Evolutionary conservation across 768 basidiomycete species (phyloP).

Genomic region (Mycena rosella): DNA sequence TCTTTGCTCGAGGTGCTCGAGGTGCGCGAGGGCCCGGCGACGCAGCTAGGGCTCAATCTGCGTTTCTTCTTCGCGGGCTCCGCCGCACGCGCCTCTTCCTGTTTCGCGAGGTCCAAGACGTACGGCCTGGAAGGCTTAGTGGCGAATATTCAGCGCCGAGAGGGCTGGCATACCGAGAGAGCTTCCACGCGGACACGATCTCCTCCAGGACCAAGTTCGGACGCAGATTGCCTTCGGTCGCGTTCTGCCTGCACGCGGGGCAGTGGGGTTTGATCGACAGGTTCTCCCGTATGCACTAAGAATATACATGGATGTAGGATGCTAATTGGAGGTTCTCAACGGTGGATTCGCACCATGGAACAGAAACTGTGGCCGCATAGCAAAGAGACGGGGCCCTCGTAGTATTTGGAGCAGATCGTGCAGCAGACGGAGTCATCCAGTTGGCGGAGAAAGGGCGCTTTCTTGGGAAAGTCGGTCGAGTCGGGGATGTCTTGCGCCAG

Average conservation of each 20-base stretch:
- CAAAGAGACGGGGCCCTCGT: slow-evolving; percentile 79
- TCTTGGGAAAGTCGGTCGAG: slow-evolving; percentile 75
- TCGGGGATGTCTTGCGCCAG: slow-evolving; percentile 58
- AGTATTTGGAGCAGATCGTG: slow-evolving; percentile 81
- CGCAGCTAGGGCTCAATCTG: slow-evolving; percentile 9
- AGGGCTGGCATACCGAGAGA: slow-evolving; percentile 67
- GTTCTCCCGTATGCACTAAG: slow-evolving; percentile 77
- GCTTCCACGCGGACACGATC: slow-evolving; percentile 76
- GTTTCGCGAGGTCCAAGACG: slow-evolving; percentile 57
- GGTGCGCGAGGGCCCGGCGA: slow-evolving; percentile 27
- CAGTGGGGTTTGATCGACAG: slow-evolving; percentile 72
- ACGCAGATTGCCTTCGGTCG: slow-evolving; percentile 73
- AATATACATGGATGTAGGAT: slow-evolving; percentile 12
- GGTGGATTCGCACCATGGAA: slow-evolving; percentile 66
- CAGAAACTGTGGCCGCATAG: slow-evolving; percentile 88
- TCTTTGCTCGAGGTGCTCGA: slow-evolving; percentile 23
- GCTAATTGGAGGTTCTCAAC: not conserved
- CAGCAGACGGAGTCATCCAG: slow-evolving; percentile 80
- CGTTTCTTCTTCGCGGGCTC: slow-evolving; percentile 24
- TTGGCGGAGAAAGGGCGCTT: slow-evolving; percentile 66
- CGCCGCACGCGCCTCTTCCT: slow-evolving; percentile 41
- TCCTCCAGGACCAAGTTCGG: slow-evolving; percentile 80
- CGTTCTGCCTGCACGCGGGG: slow-evolving; percentile 73
- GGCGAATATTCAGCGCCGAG: not conserved
- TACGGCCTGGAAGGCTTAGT: slow-evolving; percentile 51